Base-by-base conservation (phyloP, 2,329 filamentous ascomycete species). In the Mycosphaerella sp. region DNA sequence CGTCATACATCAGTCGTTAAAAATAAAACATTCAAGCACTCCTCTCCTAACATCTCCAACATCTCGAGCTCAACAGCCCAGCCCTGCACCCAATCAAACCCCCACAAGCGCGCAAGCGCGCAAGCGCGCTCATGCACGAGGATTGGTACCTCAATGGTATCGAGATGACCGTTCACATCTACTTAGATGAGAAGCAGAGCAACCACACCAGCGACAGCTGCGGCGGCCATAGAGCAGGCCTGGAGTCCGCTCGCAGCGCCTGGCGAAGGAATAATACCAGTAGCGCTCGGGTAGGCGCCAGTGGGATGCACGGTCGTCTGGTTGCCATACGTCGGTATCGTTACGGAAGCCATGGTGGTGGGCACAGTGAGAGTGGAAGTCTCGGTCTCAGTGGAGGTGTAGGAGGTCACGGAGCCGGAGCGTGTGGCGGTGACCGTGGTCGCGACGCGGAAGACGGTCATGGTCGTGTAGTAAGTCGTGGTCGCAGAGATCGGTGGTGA, bases 401-500 rank as follows among this genome's bases (percentile, higher is more conserved):
- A 56, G 10, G 53, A 48, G 10, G 57, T 56, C 39, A 48, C 39
- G 29, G 56, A 58, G 48, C 54, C 55, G 45, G 60, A 59, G 31
- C 58, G 53, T 3, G 64, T 66, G 23, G 62, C 57, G 12, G 64
- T 67, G 21, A 62, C 54, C 45, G 64, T 67, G 45, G 58, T 50
- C 23, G 59, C 61, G 51, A 66, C 62, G 54, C 62, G 64, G 51
- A 58, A 53, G 46, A 66, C 61, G 32, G 64, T 66, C 45, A 56
- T 52, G 31, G 64, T 66, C 14, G 56, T 60, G 50, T 60, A 62
- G 55, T 58, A 60, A 40, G 63, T 66, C 38, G 58, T 64, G 23
- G 56, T 58, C 2, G 58, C 57, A 11, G 57, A 57, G 34, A 52
- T 61, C 51, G 38, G 47, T 44, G 48, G 49, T 14, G 49, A 21